Conservation (phyloP, 2,329 filamentous ascomycete species). For the Curvularia verruculosa region DNA sequence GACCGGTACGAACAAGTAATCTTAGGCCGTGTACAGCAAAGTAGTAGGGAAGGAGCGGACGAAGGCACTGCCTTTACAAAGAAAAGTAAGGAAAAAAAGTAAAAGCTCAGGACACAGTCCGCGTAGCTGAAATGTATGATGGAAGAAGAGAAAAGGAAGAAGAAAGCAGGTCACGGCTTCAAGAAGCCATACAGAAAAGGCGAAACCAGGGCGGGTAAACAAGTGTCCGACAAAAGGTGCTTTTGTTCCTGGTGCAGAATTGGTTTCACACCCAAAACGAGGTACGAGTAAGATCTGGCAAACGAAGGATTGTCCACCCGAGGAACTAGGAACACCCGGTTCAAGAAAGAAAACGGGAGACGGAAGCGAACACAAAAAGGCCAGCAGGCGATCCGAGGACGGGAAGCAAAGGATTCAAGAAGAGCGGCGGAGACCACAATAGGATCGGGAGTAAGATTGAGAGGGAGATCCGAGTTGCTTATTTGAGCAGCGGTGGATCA, state of each 20-base stretch:
- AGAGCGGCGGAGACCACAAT: too few species aligned
- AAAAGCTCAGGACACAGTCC: constrained; percentile 12
- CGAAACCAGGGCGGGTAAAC: constrained; percentile 18
- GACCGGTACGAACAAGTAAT: constrained; percentile 9
- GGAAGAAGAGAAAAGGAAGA: neutral
- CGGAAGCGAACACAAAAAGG: neutral
- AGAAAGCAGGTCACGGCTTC: neutral
- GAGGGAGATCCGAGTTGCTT: constrained; percentile 12
- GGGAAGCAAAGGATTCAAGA: constrained; percentile 1
- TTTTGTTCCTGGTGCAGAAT: constrained; percentile 21
- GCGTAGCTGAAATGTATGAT: neutral
- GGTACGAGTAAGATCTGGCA: constrained; percentile 10
- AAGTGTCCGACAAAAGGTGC: constrained; percentile 9
- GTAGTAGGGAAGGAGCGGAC: constrained; percentile 23
- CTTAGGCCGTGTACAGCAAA: neutral
- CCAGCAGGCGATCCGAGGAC: constrained; percentile 5
- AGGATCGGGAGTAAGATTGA: constrained; percentile 14
- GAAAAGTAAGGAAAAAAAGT: constrained; percentile 9
- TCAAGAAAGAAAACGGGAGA: too few species aligned
- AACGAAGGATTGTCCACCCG: constrained; percentile 36
- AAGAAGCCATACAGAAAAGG: constrained; percentile 27
- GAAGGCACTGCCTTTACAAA: constrained; percentile 24
- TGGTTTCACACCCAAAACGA: constrained; percentile 35
- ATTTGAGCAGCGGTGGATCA: constrained; percentile 10
- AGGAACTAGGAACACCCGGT: constrained; percentile 14